phyloP scores from a whole-genome alignment of 805 yeast species.

The Metschnikowia gruessii region DNA sequence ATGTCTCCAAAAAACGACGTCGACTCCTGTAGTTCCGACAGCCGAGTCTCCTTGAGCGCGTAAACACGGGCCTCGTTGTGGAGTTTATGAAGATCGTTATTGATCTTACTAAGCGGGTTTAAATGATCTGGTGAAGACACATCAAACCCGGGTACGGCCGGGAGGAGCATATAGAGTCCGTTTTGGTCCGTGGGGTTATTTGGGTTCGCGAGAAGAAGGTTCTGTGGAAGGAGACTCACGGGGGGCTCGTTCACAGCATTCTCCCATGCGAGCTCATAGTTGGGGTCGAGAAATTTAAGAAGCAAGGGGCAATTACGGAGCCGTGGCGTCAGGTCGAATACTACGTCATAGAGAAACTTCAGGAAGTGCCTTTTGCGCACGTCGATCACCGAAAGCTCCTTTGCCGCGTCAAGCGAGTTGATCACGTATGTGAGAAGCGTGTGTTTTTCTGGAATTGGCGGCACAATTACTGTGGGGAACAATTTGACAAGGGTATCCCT shows the following conservation, averaged over 20 bases:
- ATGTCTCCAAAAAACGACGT: slow-evolving; percentile 25
- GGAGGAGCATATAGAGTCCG: slow-evolving; percentile 50
- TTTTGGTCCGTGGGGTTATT: slow-evolving; percentile 50
- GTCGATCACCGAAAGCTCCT: slow-evolving; percentile 42
- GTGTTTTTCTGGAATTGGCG: slow-evolving; percentile 47
- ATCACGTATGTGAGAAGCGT: slow-evolving; percentile 43
- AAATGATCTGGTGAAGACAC: slow-evolving; percentile 31
- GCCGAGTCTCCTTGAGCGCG: slow-evolving; percentile 25
- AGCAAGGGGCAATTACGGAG: slow-evolving; percentile 38
- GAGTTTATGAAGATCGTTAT: slow-evolving; percentile 34
- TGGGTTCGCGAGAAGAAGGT: slow-evolving; percentile 49
- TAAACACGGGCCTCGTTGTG: slow-evolving; percentile 33
- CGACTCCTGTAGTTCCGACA: slow-evolving; percentile 8
- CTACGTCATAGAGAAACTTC: slow-evolving; percentile 42
- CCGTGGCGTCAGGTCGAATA: slow-evolving; percentile 28
- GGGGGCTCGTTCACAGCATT: slow-evolving; percentile 49
- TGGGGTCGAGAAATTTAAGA: slow-evolving; percentile 50
- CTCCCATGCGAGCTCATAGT: slow-evolving; percentile 49
- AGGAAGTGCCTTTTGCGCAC: slow-evolving; percentile 47
- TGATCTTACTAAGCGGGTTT: slow-evolving; percentile 31
- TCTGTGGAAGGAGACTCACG: slow-evolving; percentile 44
- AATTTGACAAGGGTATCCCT: slow-evolving; percentile 36
- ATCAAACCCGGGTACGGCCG: slow-evolving; percentile 41
- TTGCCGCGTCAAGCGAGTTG: slow-evolving; percentile 37
- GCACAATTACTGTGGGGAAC: slow-evolving; percentile 40